These are phyloP conservation scores for Bassia scoparia DNA, from an alignment of 148 eudicot species.

Conservation along the genomic window DNA sequence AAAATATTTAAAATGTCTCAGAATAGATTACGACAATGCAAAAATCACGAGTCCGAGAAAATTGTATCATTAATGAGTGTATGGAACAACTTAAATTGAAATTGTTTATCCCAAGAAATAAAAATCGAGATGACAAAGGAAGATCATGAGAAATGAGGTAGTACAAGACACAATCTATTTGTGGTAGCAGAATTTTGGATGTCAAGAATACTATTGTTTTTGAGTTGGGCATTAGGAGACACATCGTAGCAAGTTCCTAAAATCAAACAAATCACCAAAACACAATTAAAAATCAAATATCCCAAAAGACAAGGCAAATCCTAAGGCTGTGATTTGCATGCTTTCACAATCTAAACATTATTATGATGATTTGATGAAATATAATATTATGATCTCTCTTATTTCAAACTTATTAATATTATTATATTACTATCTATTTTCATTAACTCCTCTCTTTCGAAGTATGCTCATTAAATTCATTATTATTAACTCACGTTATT, in stretches of 20 bases:
- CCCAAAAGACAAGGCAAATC: slow-evolving; percentile 41
- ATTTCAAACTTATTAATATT: neutral
- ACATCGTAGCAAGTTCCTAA: slow-evolving; percentile 13
- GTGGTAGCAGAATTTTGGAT: neutral
- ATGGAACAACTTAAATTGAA: neutral
- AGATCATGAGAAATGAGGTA: neutral
- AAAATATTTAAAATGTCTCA: no score
- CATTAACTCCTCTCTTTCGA: slow-evolving; percentile 15
- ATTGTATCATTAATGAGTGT: neutral
- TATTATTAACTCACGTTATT: slow-evolving; percentile 11
- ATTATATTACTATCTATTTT: neutral
- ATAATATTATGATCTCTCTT: neutral
- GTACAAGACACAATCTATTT: slow-evolving; percentile 14
- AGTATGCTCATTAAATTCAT: neutral
- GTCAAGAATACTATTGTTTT: neutral
- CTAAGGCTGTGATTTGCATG: slow-evolving; percentile 20
- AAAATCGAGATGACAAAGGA: neutral
- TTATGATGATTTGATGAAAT: no score
- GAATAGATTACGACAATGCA: no score
- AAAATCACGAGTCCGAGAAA: no score
- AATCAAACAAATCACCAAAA: slow-evolving; percentile 15
- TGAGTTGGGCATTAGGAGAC: slow-evolving; percentile 6
- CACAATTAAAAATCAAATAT: neutral
- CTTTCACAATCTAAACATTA: slow-evolving; percentile 7
- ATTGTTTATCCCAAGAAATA: neutral